phyloP scores from a whole-genome alignment of 345 rosid species.

The Linum lewisii region DNA sequence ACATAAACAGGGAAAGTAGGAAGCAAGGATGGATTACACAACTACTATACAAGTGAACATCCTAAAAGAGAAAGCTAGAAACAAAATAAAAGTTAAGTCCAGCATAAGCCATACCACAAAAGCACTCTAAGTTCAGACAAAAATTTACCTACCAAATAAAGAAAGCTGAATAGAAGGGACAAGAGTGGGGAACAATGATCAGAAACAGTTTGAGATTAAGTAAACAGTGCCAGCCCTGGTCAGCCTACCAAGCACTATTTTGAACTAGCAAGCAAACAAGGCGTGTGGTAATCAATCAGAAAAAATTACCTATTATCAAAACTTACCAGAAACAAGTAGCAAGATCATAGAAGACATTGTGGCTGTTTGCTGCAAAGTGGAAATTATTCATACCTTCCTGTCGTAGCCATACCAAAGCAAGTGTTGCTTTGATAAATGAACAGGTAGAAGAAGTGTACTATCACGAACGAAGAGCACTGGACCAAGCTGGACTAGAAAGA shows the following conservation, averaged over 20 bases:
- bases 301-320: too few relatives aligned
- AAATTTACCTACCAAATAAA: not conserved
- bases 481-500: slow-evolving; percentile 91
- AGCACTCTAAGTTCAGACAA: too few relatives aligned
- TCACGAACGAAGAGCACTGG: slow-evolving; percentile 84
- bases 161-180: not conserved
- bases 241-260: too few relatives aligned
- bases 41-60: slow-evolving; percentile 1
- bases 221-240: not conserved
- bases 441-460: slow-evolving; percentile 77
- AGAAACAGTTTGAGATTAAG: not conserved
- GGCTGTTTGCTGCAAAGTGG: not conserved
- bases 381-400: slow-evolving; percentile 56
- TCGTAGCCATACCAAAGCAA: slow-evolving; percentile 98
- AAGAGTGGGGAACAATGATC: not conserved
- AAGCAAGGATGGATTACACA: too few relatives aligned
- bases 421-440: slow-evolving; percentile 91
- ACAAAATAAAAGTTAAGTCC: too few relatives aligned
- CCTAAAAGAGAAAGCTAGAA: not conserved
- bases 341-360: not conserved
- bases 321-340: not conserved
- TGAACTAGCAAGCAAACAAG: too few relatives aligned
- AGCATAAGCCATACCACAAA: too few relatives aligned
- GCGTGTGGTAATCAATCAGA: too few relatives aligned
- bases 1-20: not conserved